Evolutionary conservation across 495 filamentous ascomycete species (phyloP), one percentile per base, ranked within the genome.

Genomic region (Aspergillus conjunctus): DNA sequence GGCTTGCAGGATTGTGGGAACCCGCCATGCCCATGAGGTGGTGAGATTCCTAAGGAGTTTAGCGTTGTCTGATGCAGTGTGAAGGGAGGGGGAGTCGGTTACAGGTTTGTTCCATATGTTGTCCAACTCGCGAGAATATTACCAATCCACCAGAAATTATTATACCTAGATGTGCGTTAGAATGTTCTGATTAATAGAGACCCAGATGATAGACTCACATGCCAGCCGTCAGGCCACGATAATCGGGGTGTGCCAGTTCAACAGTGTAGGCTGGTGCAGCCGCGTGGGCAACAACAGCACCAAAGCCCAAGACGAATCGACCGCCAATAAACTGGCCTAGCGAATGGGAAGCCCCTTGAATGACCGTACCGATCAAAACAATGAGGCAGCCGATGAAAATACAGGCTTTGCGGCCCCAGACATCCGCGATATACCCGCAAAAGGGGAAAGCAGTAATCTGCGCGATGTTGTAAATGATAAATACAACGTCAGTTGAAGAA

Each of bases 401-500:
- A 14, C 4, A 5, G 8, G 4, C 5, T 7, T 8, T 14, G 26
- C 51, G 15, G 10, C 34, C 34, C 9, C 8, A 37, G 34, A 14
- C 14, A 14, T 37, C 34, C 21, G 4, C 66, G 46, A 26, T 44
- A 37, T 52, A 44, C 6, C 54, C 53, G 46, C 22, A 17, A 31
- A 58, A 34, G 37, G 59, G 49, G 30, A 85, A 71, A 61, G 84
- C 84, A 21, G 80, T 77, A 54, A 70, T 72, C 32, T 78, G 75
- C 49, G 79, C 80, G 51, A 83, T 76, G 57, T 77, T 80, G 64
- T 86, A 84, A 30, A 87, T 73, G 58, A 85, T 67, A 26, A 68
- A 72, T 15, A 81, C 76, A 4, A 78, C 75, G 7, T 71, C 74
- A 26, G 85, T 68, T 68, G 84, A 85, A 12, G 59, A 62, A 5